Percentiles rank a stretch among this genome's conserved stretches.
Conservation (phyloP, 257 asterid genomes). For the Anisodus tanguticus region DNA sequence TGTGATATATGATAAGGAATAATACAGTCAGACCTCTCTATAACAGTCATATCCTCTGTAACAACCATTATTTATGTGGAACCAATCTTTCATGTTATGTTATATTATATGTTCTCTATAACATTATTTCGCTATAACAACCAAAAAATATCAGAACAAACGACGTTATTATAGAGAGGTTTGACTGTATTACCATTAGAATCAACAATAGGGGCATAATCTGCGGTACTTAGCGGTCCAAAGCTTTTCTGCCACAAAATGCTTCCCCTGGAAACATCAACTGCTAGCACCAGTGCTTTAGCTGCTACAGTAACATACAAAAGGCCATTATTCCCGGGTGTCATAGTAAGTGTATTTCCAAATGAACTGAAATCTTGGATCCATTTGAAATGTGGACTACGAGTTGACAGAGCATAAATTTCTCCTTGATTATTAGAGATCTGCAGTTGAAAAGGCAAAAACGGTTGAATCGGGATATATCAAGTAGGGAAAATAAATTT, state of each 20-base stretch:
- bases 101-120: too few species aligned
- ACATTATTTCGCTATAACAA: too few species aligned
- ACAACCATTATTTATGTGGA: too few species aligned
- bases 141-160: too few species aligned
- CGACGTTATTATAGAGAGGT: too few species aligned
- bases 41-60: conserved; percentile 70
- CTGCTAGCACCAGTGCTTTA: conserved; percentile 56
- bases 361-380: conserved; percentile 78
- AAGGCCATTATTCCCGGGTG: conserved; percentile 83
- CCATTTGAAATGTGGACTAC: conserved; percentile 84
- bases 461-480: neutral
- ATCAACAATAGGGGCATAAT: conserved; percentile 76
- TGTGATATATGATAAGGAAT: neutral
- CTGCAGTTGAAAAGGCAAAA: conserved; percentile 52
- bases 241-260: conserved; percentile 70
- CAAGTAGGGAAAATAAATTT: neutral
- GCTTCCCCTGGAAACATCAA: conserved; percentile 73
- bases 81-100: too few species aligned
- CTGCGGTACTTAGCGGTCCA: conserved; percentile 74
- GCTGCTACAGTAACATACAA: conserved; percentile 63
- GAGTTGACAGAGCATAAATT: conserved; percentile 75
- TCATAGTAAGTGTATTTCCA: conserved; percentile 50
- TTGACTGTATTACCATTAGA: conserved; percentile 69
- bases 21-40: neutral
- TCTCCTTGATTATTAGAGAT: conserved; percentile 77